Conservation (phyloP, 2,329 filamentous ascomycete genomes). For the Hypoxylon sp. region DNA sequence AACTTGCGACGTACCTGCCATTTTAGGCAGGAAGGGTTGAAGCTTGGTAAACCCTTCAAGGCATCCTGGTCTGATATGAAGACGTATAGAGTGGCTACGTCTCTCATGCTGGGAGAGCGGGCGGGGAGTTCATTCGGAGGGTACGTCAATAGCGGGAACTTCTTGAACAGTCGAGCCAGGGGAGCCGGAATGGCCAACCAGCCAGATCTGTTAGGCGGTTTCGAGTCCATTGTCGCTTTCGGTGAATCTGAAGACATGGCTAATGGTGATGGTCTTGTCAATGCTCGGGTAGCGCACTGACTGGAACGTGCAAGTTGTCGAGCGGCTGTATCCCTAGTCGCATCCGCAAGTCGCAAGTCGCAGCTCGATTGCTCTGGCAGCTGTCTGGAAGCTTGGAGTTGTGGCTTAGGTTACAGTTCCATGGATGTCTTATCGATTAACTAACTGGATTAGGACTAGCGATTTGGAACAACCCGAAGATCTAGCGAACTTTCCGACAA, state of each 20-base stretch:
- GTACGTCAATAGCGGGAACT: slow-evolving; percentile 83
- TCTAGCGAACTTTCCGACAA: slow-evolving; percentile 35
- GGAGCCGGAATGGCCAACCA: slow-evolving; percentile 76
- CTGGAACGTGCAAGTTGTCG: neutral
- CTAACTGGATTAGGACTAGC: slow-evolving; percentile 13
- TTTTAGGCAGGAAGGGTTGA: slow-evolving; percentile 92
- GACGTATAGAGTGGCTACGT: slow-evolving; percentile 75
- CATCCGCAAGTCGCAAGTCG: neutral
- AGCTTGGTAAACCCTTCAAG: slow-evolving; percentile 74
- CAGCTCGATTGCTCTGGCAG: slow-evolving; percentile 8
- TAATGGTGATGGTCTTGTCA: slow-evolving; percentile 6
- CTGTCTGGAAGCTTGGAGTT: slow-evolving; percentile 5
- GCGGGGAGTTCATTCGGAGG: slow-evolving; percentile 76
- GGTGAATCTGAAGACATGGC: slow-evolving; percentile 29
- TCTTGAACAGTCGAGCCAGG: slow-evolving; percentile 85
- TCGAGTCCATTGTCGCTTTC: slow-evolving; percentile 36
- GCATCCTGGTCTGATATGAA: slow-evolving; percentile 78
- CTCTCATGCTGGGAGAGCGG: slow-evolving; percentile 58
- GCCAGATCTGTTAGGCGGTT: slow-evolving; percentile 46
- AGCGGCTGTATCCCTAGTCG: neutral
- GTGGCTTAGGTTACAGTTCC: slow-evolving; percentile 3
- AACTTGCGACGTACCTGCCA: slow-evolving; percentile 78
- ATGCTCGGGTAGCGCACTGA: neutral
- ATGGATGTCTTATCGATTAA: slow-evolving; percentile 30
- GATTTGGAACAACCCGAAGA: slow-evolving; percentile 23